Evolutionary conservation across 306 rosid species (phyloP).

Genomic region (Spatholobus suberectus): DNA sequence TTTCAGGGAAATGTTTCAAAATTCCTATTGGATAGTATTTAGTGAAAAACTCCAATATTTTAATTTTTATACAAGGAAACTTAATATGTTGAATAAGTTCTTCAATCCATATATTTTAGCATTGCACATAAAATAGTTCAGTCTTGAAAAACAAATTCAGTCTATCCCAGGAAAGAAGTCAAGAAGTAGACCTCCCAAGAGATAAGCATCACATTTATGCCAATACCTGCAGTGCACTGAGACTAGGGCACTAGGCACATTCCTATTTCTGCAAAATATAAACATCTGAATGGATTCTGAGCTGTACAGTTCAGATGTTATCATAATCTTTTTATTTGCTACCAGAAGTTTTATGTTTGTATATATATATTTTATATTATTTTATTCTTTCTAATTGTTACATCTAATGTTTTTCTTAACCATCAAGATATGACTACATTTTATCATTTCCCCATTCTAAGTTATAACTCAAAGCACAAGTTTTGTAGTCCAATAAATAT

Average conservation of each 20-base stretch:
- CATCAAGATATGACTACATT: conserved; percentile 4
- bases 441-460: conserved; percentile 18
- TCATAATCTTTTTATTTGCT: not conserved
- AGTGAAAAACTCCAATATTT: conserved; percentile 15
- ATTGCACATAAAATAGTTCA: conserved; percentile 20
- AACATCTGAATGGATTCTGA: not conserved
- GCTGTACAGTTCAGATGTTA: not conserved
- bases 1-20: not conserved
- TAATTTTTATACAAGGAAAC: not conserved
- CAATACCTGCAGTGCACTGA: not conserved
- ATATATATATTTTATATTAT: not conserved
- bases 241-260: not conserved
- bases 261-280: not conserved
- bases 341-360: not conserved
- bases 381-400: not conserved
- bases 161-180: not conserved
- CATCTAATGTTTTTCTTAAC: not conserved
- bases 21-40: not conserved
- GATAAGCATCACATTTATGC: not conserved
- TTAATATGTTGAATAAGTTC: conserved; percentile 6
- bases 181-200: not conserved
- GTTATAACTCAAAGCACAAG: conserved; percentile 1
- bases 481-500: conserved; percentile 9
- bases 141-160: not conserved
- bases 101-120: conserved; percentile 15